These are phyloP conservation scores for Schizophyllum commune DNA, from an alignment of 1,284 basidiomycete genomes.

Conservation along the genomic window DNA sequence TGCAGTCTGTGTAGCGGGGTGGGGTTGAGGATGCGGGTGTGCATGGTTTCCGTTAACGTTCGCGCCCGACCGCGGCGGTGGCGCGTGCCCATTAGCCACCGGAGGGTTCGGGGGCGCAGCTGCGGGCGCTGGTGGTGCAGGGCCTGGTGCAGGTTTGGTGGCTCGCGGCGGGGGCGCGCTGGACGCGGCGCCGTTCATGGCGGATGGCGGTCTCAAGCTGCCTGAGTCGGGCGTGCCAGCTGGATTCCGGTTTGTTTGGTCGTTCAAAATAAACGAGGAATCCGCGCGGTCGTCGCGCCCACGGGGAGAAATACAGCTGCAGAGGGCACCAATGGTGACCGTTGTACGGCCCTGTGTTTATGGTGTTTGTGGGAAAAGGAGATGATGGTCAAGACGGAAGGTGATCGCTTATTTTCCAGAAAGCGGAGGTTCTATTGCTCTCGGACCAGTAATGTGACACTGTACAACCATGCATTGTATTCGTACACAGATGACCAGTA, in stretches of 20 bases:
- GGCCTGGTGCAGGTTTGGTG: conserved; percentile 41
- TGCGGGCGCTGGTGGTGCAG: conserved; percentile 49
- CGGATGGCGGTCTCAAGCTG: neutral
- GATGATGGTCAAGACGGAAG: neutral
- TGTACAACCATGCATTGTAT: neutral
- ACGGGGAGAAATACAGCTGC: neutral
- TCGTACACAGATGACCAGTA: no score
- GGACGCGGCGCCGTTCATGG: neutral
- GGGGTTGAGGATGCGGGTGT: conserved; percentile 17
- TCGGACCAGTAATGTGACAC: neutral
- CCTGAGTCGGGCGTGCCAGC: neutral
- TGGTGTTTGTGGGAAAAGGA: neutral
- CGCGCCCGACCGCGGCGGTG: conserved; percentile 18
- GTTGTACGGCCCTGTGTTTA: neutral
- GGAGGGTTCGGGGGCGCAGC: conserved; percentile 41
- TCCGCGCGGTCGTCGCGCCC: neutral
- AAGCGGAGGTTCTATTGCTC: neutral
- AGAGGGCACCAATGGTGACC: neutral
- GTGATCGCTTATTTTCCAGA: neutral
- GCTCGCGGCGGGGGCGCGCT: conserved; percentile 23
- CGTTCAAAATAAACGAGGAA: neutral
- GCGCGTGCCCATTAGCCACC: conserved; percentile 18
- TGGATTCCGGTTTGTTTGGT: neutral
- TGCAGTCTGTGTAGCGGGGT: neutral
- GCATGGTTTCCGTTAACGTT: conserved; percentile 36